Conservation (phyloP, 2,329 filamentous ascomycete genomes). For the Aspergillus sp. region DNA sequence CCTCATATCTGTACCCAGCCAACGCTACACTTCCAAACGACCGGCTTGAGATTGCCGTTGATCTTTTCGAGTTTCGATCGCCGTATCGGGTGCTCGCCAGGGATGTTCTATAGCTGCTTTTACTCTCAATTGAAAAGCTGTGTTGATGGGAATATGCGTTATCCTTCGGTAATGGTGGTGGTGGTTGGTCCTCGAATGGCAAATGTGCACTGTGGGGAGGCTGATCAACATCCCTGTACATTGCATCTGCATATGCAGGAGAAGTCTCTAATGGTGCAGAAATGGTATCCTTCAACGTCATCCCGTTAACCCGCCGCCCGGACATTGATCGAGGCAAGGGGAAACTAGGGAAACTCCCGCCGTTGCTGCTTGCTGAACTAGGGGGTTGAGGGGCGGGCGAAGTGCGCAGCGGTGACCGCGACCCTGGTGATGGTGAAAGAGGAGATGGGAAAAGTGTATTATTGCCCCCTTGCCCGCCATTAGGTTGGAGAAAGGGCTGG, state of each 20-base stretch:
- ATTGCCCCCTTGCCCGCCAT: slow-evolving; percentile 61
- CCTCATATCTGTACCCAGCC: slow-evolving; percentile 28
- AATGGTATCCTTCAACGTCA: slow-evolving; percentile 21
- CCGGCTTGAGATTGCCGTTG: slow-evolving; percentile 30
- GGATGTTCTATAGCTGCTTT: slow-evolving; percentile 43
- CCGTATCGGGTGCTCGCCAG: slow-evolving; percentile 41
- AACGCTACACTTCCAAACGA: slow-evolving; percentile 34
- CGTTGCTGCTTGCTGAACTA: slow-evolving; percentile 39
- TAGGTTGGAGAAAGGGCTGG: slow-evolving; percentile 46
- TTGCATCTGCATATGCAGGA: slow-evolving; percentile 11
- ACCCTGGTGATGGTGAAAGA: slow-evolving; percentile 53
- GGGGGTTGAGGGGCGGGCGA: slow-evolving; percentile 46
- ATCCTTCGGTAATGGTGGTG: slow-evolving; percentile 15
- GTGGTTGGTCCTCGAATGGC: slow-evolving; percentile 7
- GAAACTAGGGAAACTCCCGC: slow-evolving; percentile 58
- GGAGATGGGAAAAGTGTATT: slow-evolving; percentile 66
- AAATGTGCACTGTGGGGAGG: slow-evolving; percentile 11
- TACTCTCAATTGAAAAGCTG: slow-evolving; percentile 33
- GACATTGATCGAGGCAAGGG: slow-evolving; percentile 42
- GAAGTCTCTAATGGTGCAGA: slow-evolving; percentile 23
- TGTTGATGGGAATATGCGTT: slow-evolving; percentile 17
- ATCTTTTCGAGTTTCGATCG: slow-evolving; percentile 27
- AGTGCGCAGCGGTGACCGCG: slow-evolving; percentile 43
- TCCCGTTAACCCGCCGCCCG: slow-evolving; percentile 21
- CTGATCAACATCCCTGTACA: neutral